Conservation (phyloP, 176 grass and related monocot species). For the Zoysia pacifica region DNA sequence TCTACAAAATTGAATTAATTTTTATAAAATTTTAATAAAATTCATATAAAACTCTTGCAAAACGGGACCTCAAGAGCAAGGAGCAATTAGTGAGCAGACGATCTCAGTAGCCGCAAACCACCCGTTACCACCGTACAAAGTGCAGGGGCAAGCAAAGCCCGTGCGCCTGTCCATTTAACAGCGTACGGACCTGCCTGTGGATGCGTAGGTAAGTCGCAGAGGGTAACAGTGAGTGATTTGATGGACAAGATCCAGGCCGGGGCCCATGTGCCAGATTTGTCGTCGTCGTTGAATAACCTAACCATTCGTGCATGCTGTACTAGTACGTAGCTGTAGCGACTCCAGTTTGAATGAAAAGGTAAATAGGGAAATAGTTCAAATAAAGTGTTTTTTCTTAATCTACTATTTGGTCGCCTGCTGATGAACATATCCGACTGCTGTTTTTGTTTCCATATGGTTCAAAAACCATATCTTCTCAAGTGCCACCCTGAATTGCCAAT, state of each 20-base stretch:
- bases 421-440: background rate
- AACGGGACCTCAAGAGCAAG: no score
- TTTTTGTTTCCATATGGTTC: background rate
- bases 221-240: conserved; percentile 20
- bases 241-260: conserved; percentile 7
- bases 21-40: no score
- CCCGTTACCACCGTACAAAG: conserved; percentile 2
- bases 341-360: conserved; percentile 23
- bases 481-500: background rate
- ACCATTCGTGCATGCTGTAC: background rate
- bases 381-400: conserved; percentile 55
- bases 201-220: conserved; percentile 22
- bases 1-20: no score
- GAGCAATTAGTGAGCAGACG: background rate
- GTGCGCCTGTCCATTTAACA: conserved; percentile 26
- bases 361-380: conserved; percentile 37
- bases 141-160: conserved; percentile 31
- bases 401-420: conserved; percentile 37
- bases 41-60: no score
- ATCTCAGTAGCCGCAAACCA: conserved; percentile 41
- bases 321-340: background rate
- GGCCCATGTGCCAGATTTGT: background rate
- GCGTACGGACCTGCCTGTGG: conserved; percentile 24
- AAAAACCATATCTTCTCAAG: background rate
- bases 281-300: background rate